phyloP scores from a whole-genome alignment of 1,284 basidiomycete species.

The Moniliella sp. region DNA sequence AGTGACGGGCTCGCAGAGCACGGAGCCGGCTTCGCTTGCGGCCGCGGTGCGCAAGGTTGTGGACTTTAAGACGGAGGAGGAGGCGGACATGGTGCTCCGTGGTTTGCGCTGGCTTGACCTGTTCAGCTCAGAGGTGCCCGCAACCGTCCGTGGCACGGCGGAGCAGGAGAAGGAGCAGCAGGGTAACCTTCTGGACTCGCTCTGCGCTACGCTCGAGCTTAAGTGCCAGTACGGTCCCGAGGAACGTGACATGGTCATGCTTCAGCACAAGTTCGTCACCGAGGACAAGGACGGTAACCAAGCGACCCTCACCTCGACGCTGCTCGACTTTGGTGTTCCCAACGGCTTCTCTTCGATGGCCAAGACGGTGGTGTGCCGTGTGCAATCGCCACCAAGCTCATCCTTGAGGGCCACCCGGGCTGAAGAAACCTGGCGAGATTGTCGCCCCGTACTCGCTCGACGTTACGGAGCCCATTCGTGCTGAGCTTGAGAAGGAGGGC shows the following conservation, averaged over 20 bases:
- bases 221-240: conserved; percentile 76
- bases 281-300: conserved; percentile 38
- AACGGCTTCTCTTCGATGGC: conserved; percentile 84
- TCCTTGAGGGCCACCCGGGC: conserved; percentile 45
- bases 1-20: conserved; percentile 38
- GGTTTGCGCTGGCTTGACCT: conserved; percentile 71
- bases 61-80: conserved; percentile 41
- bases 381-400: conserved; percentile 55
- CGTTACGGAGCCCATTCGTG: conserved; percentile 27
- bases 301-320: conserved; percentile 72
- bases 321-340: conserved; percentile 66
- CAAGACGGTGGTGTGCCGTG: conserved; percentile 77
- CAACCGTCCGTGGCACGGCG: conserved; percentile 27
- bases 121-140: conserved; percentile 45
- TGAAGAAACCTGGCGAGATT: too few species aligned
- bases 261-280: conserved; percentile 57
- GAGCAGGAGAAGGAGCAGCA: conserved; percentile 44
- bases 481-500: conserved; percentile 30
- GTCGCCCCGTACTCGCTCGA: conserved; percentile 77
- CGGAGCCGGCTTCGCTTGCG: conserved; percentile 49
- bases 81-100: conserved; percentile 14
- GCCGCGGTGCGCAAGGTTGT: conserved; percentile 50
- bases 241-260: conserved; percentile 85
- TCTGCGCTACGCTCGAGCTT: conserved; percentile 69
- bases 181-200: conserved; percentile 72